A percentile compares a stretch with the other conserved stretches of the same genome.
Evolutionary conservation across 768 basidiomycete genomes (phyloP).

Genomic region (Xerocomus spinulosus): DNA sequence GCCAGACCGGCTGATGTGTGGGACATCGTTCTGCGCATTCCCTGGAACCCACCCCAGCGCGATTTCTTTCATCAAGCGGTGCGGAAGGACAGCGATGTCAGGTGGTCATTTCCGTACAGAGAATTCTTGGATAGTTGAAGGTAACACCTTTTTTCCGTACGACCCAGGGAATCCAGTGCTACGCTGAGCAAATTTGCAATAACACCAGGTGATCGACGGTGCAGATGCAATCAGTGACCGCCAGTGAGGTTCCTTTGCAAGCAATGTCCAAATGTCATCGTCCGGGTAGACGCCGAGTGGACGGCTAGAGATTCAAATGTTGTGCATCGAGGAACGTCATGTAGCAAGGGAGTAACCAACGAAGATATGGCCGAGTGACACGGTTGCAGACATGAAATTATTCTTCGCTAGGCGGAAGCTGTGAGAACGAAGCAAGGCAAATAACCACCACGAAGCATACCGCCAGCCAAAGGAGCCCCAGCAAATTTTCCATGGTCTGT

Average conservation of each 20-base stretch:
- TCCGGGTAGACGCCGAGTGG: constrained; percentile 38
- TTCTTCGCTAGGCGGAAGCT: constrained; percentile 45
- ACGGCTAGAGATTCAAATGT: constrained; percentile 25
- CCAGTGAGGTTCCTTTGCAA: constrained; percentile 30
- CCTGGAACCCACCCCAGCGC: neutral
- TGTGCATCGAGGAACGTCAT: neutral
- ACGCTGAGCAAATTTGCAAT: constrained; percentile 35
- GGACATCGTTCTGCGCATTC: neutral
- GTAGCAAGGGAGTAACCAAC: constrained; percentile 39
- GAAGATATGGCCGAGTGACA: constrained; percentile 42
- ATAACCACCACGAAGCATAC: constrained; percentile 43
- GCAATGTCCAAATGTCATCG: constrained; percentile 40
- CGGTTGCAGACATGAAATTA: constrained; percentile 38
- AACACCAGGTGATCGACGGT: constrained; percentile 37
- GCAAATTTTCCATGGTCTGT: constrained; percentile 8
- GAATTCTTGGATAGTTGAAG: constrained; percentile 20
- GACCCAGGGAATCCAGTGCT: constrained; percentile 15
- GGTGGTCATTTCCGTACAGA: constrained; percentile 14
- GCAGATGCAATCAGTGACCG: constrained; percentile 40
- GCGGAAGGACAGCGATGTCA: constrained; percentile 13
- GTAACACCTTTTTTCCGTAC: too few relatives aligned
- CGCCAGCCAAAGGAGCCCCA: constrained; percentile 29
- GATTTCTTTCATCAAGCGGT: constrained; percentile 5
- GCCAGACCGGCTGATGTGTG: constrained; percentile 17
- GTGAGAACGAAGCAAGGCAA: constrained; percentile 47